A percentile compares a stretch with the other conserved stretches of the same genome.
These are phyloP conservation scores for Luffa acutangula DNA, from an alignment of 306 rosid species.

Conservation along the genomic window DNA sequence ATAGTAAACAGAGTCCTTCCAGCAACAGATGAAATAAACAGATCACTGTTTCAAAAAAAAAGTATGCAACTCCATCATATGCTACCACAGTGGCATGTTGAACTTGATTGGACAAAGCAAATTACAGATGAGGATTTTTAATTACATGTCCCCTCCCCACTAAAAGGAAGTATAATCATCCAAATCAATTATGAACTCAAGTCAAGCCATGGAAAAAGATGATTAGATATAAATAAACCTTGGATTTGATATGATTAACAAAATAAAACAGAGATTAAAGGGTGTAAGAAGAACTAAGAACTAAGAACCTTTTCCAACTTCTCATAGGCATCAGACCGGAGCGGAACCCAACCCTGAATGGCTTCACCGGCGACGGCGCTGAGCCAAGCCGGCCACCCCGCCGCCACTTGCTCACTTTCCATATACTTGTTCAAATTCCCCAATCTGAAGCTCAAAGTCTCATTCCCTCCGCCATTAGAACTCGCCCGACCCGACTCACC, in stretches of 20 bases:
- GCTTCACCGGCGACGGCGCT: slow-evolving; percentile 90
- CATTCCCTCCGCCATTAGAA: slow-evolving; percentile 32
- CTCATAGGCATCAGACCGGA: slow-evolving; percentile 73
- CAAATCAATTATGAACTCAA: background rate
- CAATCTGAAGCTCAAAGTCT: slow-evolving; percentile 73
- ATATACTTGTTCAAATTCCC: slow-evolving; percentile 70
- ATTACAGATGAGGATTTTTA: background rate
- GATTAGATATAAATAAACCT: background rate
- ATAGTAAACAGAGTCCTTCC: background rate
- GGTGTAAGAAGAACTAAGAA: background rate
- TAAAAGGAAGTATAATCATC: background rate
- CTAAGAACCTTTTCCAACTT: slow-evolving; percentile 69
- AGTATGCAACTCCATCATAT: background rate
- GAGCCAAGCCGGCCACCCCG: slow-evolving; percentile 99
- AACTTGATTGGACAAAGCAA: background rate
- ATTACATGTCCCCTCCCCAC: background rate
- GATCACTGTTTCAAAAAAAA: background rate
- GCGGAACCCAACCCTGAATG: slow-evolving; percentile 96
- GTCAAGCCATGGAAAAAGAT: background rate
- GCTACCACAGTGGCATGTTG: background rate
- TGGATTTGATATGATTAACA: background rate
- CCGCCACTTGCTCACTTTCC: slow-evolving; percentile 83
- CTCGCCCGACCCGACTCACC: slow-evolving; percentile 76
- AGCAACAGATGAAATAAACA: background rate
- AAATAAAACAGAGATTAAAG: background rate